Conservation (phyloP, 805 yeast genomes). For the Maudiozyma pseudohumilis region DNA sequence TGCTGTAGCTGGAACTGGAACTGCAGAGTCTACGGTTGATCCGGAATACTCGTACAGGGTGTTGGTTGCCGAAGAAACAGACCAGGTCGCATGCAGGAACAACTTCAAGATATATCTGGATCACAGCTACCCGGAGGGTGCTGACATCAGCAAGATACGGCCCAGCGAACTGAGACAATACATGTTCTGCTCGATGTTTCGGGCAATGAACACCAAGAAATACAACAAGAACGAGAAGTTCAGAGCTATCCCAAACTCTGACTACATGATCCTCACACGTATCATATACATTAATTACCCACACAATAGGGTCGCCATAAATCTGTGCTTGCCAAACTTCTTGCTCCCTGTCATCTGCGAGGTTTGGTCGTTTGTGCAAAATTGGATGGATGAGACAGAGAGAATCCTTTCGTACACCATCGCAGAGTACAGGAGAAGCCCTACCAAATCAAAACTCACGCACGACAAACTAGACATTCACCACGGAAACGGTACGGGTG, state of each 20-base stretch:
- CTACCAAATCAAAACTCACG: not conserved
- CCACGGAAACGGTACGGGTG: not conserved
- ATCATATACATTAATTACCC: constrained; percentile 21
- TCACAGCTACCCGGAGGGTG: constrained; percentile 18
- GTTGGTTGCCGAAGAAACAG: constrained; percentile 31
- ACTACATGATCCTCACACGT: constrained; percentile 28
- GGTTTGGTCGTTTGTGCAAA: constrained; percentile 25
- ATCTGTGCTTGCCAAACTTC: constrained; percentile 24
- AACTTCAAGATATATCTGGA: constrained; percentile 30
- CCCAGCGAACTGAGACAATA: constrained; percentile 30
- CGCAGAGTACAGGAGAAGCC: constrained; percentile 1
- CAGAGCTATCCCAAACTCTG: constrained; percentile 21
- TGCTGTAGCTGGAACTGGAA: not conserved
- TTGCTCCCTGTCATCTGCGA: constrained; percentile 26
- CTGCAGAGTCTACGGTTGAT: not conserved
- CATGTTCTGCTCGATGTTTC: constrained; percentile 34
- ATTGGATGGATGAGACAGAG: constrained; percentile 26
- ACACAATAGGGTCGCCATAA: constrained; percentile 27
- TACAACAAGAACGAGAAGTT: constrained; percentile 22
- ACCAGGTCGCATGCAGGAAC: constrained; percentile 28
- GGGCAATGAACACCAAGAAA: constrained; percentile 17
- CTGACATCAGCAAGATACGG: constrained; percentile 21
- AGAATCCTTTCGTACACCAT: constrained; percentile 4
- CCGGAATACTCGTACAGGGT: constrained; percentile 24
- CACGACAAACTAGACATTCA: not conserved